Evolutionary conservation across 805 yeast species (phyloP).

Genomic region (Suhomyces emberorum): DNA sequence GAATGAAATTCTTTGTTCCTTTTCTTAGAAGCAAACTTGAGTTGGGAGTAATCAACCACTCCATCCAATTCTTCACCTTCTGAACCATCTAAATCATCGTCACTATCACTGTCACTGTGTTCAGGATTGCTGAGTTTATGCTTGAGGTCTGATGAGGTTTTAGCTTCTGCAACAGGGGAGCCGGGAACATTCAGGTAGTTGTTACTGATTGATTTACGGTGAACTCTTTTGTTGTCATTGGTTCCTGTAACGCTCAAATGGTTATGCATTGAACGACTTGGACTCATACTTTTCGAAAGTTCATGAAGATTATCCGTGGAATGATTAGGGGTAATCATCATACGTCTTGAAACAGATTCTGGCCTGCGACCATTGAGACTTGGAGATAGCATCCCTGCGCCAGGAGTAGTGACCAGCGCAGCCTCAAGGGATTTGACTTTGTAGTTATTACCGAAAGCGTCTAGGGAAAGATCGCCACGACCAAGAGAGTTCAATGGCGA

Average conservation of each 20-base stretch:
- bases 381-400: conserved; percentile 1
- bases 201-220: conserved; percentile 17
- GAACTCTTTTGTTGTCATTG: conserved; percentile 18
- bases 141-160: not conserved
- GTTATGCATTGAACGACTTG: conserved; percentile 15
- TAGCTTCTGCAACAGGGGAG: not conserved
- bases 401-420: conserved; percentile 5
- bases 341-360: conserved; percentile 7
- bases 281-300: conserved; percentile 13
- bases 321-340: conserved; percentile 14
- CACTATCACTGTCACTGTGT: conserved; percentile 4
- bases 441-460: conserved; percentile 17
- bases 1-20: conserved; percentile 70
- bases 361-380: conserved; percentile 4
- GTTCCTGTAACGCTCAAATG: conserved; percentile 14
- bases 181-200: not conserved
- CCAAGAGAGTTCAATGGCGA: conserved; percentile 49
- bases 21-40: conserved; percentile 12
- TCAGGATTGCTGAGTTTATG: not conserved
- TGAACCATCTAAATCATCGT: conserved; percentile 4
- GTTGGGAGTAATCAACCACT: conserved; percentile 8
- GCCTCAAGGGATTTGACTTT: conserved; percentile 5
- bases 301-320: conserved; percentile 18
- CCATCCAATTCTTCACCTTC: conserved; percentile 8
- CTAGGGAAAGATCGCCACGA: conserved; percentile 43